Percentiles rank a stretch among this genome's conserved stretches.
These are phyloP conservation scores for Ceratobasidium sp. DNA, from an alignment of 1,284 basidiomycete genomes.

Conservation along the genomic window DNA sequence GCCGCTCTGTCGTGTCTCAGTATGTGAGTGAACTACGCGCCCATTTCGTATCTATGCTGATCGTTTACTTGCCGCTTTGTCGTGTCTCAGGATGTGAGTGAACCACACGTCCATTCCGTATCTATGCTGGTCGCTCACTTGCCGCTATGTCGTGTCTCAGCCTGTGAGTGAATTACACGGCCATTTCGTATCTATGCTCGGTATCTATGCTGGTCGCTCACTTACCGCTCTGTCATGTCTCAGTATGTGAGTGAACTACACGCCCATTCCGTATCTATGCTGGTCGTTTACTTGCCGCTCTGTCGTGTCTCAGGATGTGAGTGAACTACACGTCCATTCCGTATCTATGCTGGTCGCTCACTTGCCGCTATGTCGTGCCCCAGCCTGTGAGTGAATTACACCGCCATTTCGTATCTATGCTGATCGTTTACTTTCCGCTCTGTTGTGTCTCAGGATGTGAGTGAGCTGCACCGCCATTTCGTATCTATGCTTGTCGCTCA, in stretches of 20 bases:
- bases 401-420: too few relatives aligned
- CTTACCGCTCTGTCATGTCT: neutral
- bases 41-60: neutral
- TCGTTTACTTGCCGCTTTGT: neutral
- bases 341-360: neutral
- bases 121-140: neutral
- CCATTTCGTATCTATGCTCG: neutral
- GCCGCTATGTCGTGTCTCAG: neutral
- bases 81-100: neutral
- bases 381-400: neutral
- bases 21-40: neutral
- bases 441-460: too few relatives aligned
- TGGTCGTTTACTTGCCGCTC: neutral
- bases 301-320: neutral
- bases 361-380: neutral
- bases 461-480: too few relatives aligned
- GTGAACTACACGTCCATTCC: neutral
- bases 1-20: too few relatives aligned
- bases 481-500: too few relatives aligned
- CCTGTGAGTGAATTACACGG: neutral
- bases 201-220: too few relatives aligned
- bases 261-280: neutral
- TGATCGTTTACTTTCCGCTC: too few relatives aligned
- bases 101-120: neutral
- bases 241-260: neutral